phyloP scores from a whole-genome alignment of 768 basidiomycete species.

The Leccinum longicurvipes region DNA sequence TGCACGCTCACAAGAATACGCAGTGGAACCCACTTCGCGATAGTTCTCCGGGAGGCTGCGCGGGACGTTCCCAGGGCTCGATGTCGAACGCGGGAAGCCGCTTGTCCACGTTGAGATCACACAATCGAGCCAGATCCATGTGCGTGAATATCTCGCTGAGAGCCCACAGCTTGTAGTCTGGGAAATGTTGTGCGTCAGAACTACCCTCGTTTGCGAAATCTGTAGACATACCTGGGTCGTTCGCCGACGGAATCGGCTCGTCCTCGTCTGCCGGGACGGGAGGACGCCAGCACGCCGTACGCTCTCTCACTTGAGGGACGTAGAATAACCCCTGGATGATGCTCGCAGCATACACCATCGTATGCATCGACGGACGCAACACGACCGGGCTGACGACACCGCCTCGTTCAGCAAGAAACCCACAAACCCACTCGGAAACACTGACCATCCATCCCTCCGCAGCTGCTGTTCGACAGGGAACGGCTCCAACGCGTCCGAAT shows the following conservation, averaged over 20 bases:
- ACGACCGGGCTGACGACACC: slow-evolving; percentile 57
- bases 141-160: slow-evolving; percentile 66
- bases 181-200: background rate
- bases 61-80: slow-evolving; percentile 35
- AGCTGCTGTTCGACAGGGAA: slow-evolving; percentile 50
- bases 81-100: slow-evolving; percentile 47
- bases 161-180: slow-evolving; percentile 51
- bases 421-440: background rate
- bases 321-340: slow-evolving; percentile 54
- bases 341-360: slow-evolving; percentile 57
- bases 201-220: background rate
- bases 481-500: slow-evolving; percentile 49
- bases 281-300: slow-evolving; percentile 38
- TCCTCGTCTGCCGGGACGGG: slow-evolving; percentile 12
- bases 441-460: slow-evolving; percentile 58
- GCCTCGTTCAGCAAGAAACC: background rate
- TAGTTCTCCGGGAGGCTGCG: slow-evolving; percentile 39
- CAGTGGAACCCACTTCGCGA: slow-evolving; percentile 36
- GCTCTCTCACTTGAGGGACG: slow-evolving; percentile 64
- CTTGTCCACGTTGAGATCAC: slow-evolving; percentile 52
- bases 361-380: slow-evolving; percentile 52
- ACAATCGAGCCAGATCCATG: slow-evolving; percentile 62
- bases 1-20: background rate
- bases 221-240: slow-evolving; percentile 37
- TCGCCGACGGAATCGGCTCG: slow-evolving; percentile 26